A percentile compares a stretch with the other conserved stretches of the same genome.
Conservation (phyloP, 2,329 filamentous ascomycete species). For the Trichoderma guizhouense region DNA sequence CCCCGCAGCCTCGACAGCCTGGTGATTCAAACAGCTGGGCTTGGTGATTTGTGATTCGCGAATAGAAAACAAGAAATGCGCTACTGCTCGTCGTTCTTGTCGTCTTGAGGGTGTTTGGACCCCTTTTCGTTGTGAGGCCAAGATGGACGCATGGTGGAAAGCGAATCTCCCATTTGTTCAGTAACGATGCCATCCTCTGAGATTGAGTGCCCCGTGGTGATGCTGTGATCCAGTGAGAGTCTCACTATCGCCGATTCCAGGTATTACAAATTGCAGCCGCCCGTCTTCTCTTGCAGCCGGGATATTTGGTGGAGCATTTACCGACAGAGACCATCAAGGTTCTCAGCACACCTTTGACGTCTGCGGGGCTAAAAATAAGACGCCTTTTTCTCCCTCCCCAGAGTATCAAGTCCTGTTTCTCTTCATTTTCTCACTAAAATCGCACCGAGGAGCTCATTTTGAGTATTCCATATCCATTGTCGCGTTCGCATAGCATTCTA, state of each 20-base stretch:
- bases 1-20: background rate
- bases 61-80: background rate
- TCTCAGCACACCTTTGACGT: constrained; percentile 14
- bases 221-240: background rate
- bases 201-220: background rate
- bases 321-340: constrained; percentile 12
- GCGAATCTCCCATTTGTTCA: background rate
- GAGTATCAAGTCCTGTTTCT: background rate
- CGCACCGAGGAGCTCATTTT: background rate
- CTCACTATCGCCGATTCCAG: background rate
- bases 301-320: constrained; percentile 1
- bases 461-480: background rate
- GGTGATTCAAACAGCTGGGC: background rate
- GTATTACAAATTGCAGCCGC: background rate
- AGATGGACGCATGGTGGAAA: background rate
- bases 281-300: background rate
- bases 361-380: constrained; percentile 13
- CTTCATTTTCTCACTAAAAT: background rate
- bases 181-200: background rate
- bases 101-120: background rate
- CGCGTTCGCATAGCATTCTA: background rate
- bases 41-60: background rate
- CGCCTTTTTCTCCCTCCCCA: background rate
- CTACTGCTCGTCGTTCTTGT: background rate
- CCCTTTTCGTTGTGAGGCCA: background rate